Evolutionary conservation across 805 yeast genomes (phyloP).

Genomic region (Ogataea degrootiae): DNA sequence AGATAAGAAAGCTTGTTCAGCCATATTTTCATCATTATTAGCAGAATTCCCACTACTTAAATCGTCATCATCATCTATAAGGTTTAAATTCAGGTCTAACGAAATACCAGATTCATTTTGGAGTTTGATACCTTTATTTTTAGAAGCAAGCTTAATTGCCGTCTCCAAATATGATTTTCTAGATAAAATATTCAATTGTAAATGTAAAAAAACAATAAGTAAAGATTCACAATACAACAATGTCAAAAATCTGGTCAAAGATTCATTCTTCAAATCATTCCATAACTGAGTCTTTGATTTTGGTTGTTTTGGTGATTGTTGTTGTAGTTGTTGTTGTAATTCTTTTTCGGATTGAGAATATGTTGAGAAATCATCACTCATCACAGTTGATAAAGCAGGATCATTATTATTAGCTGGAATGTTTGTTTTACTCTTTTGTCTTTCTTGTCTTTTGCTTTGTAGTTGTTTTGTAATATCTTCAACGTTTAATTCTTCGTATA

Average conservation of each 20-base stretch:
- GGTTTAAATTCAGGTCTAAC: slow-evolving; percentile 16
- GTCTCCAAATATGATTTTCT: slow-evolving; percentile 79
- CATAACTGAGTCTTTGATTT: slow-evolving; percentile 66
- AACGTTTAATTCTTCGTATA: slow-evolving; percentile 59
- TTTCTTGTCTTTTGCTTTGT: slow-evolving; percentile 50
- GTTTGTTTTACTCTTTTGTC: slow-evolving; percentile 8
- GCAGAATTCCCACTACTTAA: slow-evolving; percentile 8
- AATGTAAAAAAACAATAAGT: slow-evolving; percentile 69
- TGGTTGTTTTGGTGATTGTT: slow-evolving; percentile 8
- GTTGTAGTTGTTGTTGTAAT: slow-evolving; percentile 15
- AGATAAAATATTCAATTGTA: slow-evolving; percentile 85
- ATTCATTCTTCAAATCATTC: slow-evolving; percentile 72
- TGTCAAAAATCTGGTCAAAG: slow-evolving; percentile 69
- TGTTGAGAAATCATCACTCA: slow-evolving; percentile 39
- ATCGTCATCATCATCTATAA: slow-evolving; percentile 22
- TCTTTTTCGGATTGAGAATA: slow-evolving; percentile 12
- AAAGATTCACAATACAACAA: slow-evolving; percentile 64
- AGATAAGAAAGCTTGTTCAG: slow-evolving; percentile 79
- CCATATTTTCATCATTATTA: slow-evolving; percentile 38
- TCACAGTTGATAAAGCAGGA: slow-evolving; percentile 24
- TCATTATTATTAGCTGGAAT: slow-evolving; percentile 8
- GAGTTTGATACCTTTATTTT: slow-evolving; percentile 30
- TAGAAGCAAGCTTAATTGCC: slow-evolving; percentile 66
- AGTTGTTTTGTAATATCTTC: slow-evolving; percentile 69
- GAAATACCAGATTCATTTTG: slow-evolving; percentile 19